Conservation (phyloP, 495 filamentous ascomycete species). For the Xylaria castorea region DNA sequence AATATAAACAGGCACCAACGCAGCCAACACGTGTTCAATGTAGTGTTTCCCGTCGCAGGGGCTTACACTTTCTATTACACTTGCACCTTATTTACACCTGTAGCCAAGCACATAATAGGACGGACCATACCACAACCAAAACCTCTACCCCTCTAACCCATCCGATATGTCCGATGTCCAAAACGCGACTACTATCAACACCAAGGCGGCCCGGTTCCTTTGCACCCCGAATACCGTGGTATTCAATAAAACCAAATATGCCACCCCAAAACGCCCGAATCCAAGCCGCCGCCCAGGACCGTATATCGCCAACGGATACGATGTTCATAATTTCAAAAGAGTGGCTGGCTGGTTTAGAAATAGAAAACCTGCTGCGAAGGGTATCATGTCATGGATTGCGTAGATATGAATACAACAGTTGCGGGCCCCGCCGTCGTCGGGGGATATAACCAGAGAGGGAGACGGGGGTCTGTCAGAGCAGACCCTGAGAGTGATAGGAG, state of each 20-base stretch:
- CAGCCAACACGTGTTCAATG: neutral
- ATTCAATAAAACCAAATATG: neutral
- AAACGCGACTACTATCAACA: neutral
- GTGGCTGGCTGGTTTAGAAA: neutral
- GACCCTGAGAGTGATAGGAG: conserved; percentile 33
- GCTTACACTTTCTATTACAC: neutral
- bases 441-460: neutral
- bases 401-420: neutral
- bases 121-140: neutral
- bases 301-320: neutral
- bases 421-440: neutral
- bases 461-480: conserved; percentile 28
- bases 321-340: neutral
- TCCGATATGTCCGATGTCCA: neutral
- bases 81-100: neutral
- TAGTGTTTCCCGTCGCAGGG: neutral
- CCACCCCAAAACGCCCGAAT: neutral
- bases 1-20: neutral
- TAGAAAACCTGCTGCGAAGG: neutral
- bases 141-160: neutral
- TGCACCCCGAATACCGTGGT: neutral
- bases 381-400: neutral
- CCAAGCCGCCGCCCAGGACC: neutral
- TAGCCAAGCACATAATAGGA: neutral
- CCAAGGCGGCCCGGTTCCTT: neutral